phyloP scores from a whole-genome alignment of 192 early-diverging fungal genomes.

The Dissophora globulifera region DNA sequence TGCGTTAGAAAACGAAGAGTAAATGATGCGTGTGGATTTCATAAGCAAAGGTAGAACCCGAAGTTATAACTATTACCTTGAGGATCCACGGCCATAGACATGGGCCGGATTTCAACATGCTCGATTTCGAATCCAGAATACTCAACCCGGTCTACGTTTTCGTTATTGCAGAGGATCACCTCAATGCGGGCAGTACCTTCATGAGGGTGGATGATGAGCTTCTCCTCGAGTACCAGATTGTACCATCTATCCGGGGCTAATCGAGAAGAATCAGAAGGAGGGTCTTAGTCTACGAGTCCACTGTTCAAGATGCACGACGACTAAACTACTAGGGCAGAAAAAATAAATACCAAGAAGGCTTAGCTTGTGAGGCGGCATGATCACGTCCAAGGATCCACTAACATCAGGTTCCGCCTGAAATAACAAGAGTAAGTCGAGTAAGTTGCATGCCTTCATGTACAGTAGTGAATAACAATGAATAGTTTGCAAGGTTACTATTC shows the following conservation, averaged over 20 bases:
- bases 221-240: conserved; percentile 34
- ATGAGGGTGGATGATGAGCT: conserved; percentile 32
- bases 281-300: no score
- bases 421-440: background rate
- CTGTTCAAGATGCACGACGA: no score
- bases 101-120: conserved; percentile 41
- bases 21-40: background rate
- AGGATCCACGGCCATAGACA: background rate
- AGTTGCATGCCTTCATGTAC: no score
- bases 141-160: conserved; percentile 12
- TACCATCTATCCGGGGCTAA: conserved; percentile 30
- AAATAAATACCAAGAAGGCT: conserved; percentile 18
- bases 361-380: conserved; percentile 23
- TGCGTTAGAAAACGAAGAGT: background rate
- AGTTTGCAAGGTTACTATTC: no score
- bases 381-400: conserved; percentile 41
- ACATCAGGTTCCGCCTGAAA: conserved; percentile 39
- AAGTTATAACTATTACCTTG: conserved; percentile 22
- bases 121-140: conserved; percentile 33
- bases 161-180: conserved; percentile 27
- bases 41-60: no score
- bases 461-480: no score
- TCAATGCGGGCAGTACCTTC: conserved; percentile 16
- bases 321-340: no score
- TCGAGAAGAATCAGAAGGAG: background rate